A percentile compares a stretch with the other conserved stretches of the same genome.
These are phyloP conservation scores for Grigorovia transvaalensis DNA, from an alignment of 805 yeast genomes.

Conservation along the genomic window DNA sequence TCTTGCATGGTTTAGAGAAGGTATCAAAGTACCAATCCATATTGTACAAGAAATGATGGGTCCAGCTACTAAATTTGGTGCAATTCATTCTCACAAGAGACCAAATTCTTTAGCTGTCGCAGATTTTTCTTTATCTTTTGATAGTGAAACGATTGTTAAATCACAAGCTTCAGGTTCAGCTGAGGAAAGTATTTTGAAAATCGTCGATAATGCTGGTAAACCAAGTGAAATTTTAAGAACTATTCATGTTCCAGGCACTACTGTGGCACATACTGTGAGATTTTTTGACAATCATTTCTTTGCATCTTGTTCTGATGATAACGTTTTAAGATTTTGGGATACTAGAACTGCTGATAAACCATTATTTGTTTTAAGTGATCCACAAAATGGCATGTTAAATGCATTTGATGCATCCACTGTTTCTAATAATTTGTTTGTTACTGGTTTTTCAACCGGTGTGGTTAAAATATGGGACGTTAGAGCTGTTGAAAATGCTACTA, in stretches of 20 bases:
- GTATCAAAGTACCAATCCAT: constrained; percentile 23
- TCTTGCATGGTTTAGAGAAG: constrained; percentile 27
- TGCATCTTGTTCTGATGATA: constrained; percentile 27
- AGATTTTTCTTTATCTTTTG: constrained; percentile 22
- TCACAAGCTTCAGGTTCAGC: constrained; percentile 22
- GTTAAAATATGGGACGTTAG: constrained; percentile 29
- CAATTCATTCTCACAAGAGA: constrained; percentile 21
- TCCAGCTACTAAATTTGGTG: constrained; percentile 22
- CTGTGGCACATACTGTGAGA: constrained; percentile 23
- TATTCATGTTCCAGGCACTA: constrained; percentile 21
- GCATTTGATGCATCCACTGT: constrained; percentile 23
- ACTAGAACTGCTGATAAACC: constrained; percentile 22
- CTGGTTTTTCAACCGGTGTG: constrained; percentile 26
- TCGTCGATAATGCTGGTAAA: constrained; percentile 25
- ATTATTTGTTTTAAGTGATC: constrained; percentile 17
- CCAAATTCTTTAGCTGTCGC: constrained; percentile 16
- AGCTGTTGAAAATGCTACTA: constrained; percentile 19
- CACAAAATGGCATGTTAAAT: constrained; percentile 21
- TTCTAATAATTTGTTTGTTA: constrained; percentile 21
- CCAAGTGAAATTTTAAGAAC: constrained; percentile 24
- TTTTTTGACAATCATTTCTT: constrained; percentile 25
- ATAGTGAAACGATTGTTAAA: constrained; percentile 22
- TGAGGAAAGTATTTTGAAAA: constrained; percentile 22
- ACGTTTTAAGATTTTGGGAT: constrained; percentile 26
- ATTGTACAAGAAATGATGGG: constrained; percentile 27